A percentile compares a stretch with the other conserved stretches of the same genome.
Evolutionary conservation across 805 yeast genomes (phyloP).

Genomic region (Saccharomycopsis javanensis): DNA sequence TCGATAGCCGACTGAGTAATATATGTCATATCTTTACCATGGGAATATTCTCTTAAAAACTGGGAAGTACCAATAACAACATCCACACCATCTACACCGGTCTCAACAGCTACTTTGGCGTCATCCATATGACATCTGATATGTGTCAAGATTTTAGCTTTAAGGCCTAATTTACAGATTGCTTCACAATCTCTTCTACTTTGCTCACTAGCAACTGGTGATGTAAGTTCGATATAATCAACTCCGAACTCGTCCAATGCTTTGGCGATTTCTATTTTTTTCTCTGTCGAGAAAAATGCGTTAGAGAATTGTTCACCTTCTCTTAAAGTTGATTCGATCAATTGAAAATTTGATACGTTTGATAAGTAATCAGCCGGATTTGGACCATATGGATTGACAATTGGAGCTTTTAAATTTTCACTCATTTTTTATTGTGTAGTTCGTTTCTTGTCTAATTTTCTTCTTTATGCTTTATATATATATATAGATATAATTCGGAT

Average conservation of each 20-base stretch:
- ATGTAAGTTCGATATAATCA: conserved; percentile 93
- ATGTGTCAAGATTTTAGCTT: conserved; percentile 92
- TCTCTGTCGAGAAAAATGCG: conserved; percentile 89
- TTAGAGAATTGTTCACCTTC: conserved; percentile 99
- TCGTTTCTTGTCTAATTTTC: background rate
- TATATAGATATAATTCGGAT: no score
- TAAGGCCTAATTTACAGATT: conserved; percentile 91
- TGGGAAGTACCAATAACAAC: conserved; percentile 97
- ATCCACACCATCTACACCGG: conserved; percentile 99
- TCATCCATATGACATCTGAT: conserved; percentile 99
- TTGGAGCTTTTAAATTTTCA: conserved; percentile 32
- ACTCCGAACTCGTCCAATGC: conserved; percentile 97
- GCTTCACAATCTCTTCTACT: conserved; percentile 92
- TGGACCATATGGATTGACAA: conserved; percentile 82
- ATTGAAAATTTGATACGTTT: conserved; percentile 78
- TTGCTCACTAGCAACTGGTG: conserved; percentile 97
- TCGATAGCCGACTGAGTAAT: conserved; percentile 93
- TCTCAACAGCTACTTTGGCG: conserved; percentile 92
- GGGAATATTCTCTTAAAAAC: conserved; percentile 87
- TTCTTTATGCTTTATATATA: background rate
- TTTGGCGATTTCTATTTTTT: conserved; percentile 93
- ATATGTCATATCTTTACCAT: conserved; percentile 98
- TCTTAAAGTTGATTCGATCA: conserved; percentile 91
- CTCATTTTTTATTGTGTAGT: conserved; percentile 34
- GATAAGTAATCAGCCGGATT: conserved; percentile 88